These are phyloP conservation scores for Aureobasidium zeae DNA, from an alignment of 2,329 filamentous ascomycete species.

Conservation along the genomic window DNA sequence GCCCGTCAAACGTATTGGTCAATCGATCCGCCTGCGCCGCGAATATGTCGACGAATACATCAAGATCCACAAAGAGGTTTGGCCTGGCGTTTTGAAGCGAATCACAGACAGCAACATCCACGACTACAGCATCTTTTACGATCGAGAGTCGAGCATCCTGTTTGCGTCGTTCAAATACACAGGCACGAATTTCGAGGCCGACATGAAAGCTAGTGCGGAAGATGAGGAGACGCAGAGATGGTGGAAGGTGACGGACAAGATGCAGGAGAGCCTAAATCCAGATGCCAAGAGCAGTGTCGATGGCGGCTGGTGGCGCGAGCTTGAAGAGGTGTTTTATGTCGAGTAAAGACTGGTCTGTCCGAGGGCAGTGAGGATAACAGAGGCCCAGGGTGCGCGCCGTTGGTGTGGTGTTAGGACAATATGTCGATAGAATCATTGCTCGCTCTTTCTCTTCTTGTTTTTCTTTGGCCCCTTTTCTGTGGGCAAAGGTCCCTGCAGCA, in stretches of 20 bases:
- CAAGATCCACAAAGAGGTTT: slow-evolving; percentile 61
- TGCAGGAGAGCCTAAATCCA: slow-evolving; percentile 54
- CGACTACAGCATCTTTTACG: slow-evolving; percentile 68
- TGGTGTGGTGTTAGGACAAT: neutral
- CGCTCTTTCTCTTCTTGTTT: slow-evolving; percentile 25
- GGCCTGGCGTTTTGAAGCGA: slow-evolving; percentile 67
- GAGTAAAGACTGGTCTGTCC: slow-evolving; percentile 30
- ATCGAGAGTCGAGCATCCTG: slow-evolving; percentile 52
- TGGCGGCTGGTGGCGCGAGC: slow-evolving; percentile 54
- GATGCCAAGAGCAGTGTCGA: slow-evolving; percentile 52
- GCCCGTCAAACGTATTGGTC: slow-evolving; percentile 47
- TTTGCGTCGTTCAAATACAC: slow-evolving; percentile 73
- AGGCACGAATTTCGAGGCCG: slow-evolving; percentile 60
- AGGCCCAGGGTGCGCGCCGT: too few relatives aligned
- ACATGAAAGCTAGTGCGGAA: slow-evolving; percentile 67
- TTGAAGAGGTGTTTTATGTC: slow-evolving; percentile 61
- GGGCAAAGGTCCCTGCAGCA: slow-evolving; percentile 23
- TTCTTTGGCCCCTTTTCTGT: slow-evolving; percentile 22
- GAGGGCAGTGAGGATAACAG: too few relatives aligned
- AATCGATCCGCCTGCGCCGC: slow-evolving; percentile 63
- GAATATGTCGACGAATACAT: slow-evolving; percentile 62
- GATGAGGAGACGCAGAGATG: slow-evolving; percentile 66
- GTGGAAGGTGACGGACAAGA: slow-evolving; percentile 73
- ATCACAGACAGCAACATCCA: slow-evolving; percentile 66
- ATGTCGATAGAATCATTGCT: neutral